phyloP scores from a whole-genome alignment of 176 grass and related monocot genomes.

The Musa troglodytarum region DNA sequence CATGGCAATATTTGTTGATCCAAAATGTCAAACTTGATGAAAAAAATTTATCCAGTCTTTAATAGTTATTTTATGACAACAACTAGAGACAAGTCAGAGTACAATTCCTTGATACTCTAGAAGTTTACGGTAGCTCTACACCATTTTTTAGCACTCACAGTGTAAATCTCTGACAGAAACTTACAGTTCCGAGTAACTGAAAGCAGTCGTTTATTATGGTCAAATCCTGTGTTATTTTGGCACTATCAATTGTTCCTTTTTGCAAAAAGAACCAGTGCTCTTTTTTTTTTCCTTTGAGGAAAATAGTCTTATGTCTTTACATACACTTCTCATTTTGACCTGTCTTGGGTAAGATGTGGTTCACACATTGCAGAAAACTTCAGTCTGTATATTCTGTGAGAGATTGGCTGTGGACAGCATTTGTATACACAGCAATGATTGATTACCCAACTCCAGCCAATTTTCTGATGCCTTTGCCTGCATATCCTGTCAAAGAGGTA shows the following conservation, averaged over 20 bases:
- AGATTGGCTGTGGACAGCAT: conserved; percentile 68
- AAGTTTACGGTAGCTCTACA: neutral
- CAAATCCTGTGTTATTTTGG: too few species aligned
- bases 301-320: neutral
- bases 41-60: neutral
- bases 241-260: too few species aligned
- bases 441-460: conserved; percentile 71
- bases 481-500: conserved; percentile 80
- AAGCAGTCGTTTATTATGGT: neutral
- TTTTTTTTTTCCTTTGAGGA: neutral
- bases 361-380: conserved; percentile 34
- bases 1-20: neutral
- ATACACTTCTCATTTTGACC: neutral
- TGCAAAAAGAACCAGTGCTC: neutral
- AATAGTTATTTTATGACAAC: neutral
- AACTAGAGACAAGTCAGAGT: neutral
- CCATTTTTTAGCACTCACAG: too few species aligned
- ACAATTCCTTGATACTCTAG: neutral
- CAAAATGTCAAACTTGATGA: neutral
- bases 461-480: conserved; percentile 68
- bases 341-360: neutral
- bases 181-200: neutral
- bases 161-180: neutral
- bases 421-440: conserved; percentile 65
- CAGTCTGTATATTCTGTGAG: conserved; percentile 29